phyloP scores from a whole-genome alignment of 345 rosid species.

The Punica granatum region DNA sequence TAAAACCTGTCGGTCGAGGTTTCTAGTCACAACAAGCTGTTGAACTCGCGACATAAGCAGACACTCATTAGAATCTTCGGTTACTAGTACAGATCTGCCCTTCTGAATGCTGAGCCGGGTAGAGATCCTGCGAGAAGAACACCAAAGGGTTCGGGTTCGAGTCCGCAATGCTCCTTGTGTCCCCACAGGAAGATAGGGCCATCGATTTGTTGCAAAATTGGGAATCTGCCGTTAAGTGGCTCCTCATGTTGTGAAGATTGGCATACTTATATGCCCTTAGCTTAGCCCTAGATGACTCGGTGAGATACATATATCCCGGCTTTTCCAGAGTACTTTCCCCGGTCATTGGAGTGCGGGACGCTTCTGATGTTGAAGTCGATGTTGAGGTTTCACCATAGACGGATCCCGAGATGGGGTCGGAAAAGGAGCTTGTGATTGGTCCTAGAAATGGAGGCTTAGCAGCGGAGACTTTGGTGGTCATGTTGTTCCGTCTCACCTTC shows the following conservation, averaged over 20 bases:
- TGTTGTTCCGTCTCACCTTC: conserved; percentile 56
- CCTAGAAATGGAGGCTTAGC: conserved; percentile 41
- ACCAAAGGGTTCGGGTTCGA: conserved; percentile 30
- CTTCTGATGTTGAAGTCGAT: conserved; percentile 54
- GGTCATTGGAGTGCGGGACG: conserved; percentile 32
- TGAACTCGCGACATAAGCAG: background rate
- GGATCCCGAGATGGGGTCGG: conserved; percentile 53
- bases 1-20: background rate
- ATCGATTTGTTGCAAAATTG: conserved; percentile 32
- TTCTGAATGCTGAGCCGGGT: conserved; percentile 38
- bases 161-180: conserved; percentile 42
- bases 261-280: conserved; percentile 37
- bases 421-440: conserved; percentile 28
- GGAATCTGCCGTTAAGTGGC: conserved; percentile 22
- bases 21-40: conserved; percentile 10
- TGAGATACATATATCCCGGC: conserved; percentile 75
- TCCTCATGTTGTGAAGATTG: conserved; percentile 18
- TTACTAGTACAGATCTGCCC: conserved; percentile 16
- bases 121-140: conserved; percentile 41
- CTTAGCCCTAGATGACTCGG: conserved; percentile 74
- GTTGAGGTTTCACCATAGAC: conserved; percentile 36
- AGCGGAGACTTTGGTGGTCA: conserved; percentile 41
- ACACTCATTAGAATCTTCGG: background rate
- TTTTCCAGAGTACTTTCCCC: conserved; percentile 42
- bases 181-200: conserved; percentile 36